These are phyloP conservation scores for Truncatella angustata DNA, from an alignment of 2,329 filamentous ascomycete genomes.

Conservation along the genomic window DNA sequence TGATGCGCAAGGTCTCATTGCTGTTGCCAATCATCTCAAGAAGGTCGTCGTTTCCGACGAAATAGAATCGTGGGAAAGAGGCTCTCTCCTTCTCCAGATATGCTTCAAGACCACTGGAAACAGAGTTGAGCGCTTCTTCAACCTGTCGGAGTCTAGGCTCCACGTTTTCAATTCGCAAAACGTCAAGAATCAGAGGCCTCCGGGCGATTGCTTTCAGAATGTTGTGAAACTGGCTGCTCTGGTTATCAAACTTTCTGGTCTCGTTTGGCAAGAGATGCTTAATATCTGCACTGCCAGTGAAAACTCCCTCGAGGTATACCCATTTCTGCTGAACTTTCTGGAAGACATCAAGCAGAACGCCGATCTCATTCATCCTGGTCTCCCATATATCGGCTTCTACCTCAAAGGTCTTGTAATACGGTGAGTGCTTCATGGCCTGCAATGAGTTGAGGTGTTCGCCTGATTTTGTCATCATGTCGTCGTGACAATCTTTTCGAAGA, in stretches of 20 bases:
- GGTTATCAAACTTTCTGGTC: constrained; percentile 96
- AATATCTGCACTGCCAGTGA: constrained; percentile 97
- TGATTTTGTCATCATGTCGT: constrained; percentile 97
- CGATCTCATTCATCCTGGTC: constrained; percentile 94
- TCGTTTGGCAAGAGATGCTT: constrained; percentile 96
- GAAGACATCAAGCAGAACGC: constrained; percentile 98
- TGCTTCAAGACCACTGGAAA: constrained; percentile 96
- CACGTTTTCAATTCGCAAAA: constrained; percentile 91
- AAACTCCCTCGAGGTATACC: constrained; percentile 98
- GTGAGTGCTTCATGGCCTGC: constrained; percentile 97
- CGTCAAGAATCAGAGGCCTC: constrained; percentile 91
- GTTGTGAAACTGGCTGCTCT: constrained; percentile 98
- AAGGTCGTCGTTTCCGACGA: constrained; percentile 96
- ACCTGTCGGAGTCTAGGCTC: constrained; percentile 94
- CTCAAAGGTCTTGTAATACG: constrained; percentile 99
- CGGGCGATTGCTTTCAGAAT: constrained; percentile 99
- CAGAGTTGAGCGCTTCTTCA: constrained; percentile 97
- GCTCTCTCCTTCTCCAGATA: constrained; percentile 97
- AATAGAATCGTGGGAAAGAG: constrained; percentile 98
- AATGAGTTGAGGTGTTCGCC: constrained; percentile 97
- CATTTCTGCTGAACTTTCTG: constrained; percentile 99
- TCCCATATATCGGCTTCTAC: constrained; percentile 97
- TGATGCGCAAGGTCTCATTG: constrained; percentile 92
- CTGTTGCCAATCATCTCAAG: constrained; percentile 99
- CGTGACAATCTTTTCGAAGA: constrained; percentile 79